Base-by-base conservation (phyloP, 1,139 yeast species). In the Pichia sp. region DNA sequence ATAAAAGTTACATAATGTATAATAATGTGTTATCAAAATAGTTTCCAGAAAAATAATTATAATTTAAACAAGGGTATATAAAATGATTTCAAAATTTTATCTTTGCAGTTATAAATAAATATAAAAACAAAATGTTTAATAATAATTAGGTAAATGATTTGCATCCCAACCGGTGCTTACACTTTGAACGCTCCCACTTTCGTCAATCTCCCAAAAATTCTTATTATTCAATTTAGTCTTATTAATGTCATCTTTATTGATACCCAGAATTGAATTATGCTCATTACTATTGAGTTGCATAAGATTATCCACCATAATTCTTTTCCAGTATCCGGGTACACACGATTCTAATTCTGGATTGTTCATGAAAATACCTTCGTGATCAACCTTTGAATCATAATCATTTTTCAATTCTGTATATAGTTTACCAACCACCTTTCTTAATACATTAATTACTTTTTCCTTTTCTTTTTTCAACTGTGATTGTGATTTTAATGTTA, bases 271-370 rank as follows among this genome's bases (percentile, higher is more conserved):
- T 6, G 27, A 27, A 11, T 43, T 51, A 8, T 43, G 41, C 6
- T 40, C 44, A 26, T 39, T 20, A 16, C 30, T 54, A 11, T 32
- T 32, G 9, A 57, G 51, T 2, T 54, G 55, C 3, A 54, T 42
- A 29, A 59, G 44, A 24, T 60, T 57, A 11, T 55, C 55, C 20
- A 60, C 51, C 44, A 61, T 59, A 9, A 59, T 41, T 47, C 55
- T 54, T 40, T 58, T 58, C 53, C 62, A 52, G 42, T 55, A 60
- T 9, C 56, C 45, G 3, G 65, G 65, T 4, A 61, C 54, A 40
- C 56, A 61, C 20, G 57, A 55, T 40, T 63, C 61, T n/a, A 63
- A 50, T 15, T 56, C 56, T 32, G 61, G 60, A 46, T 63, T 63
- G 47, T 56, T 56, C 60, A 61, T 53, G 37, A 57, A 48, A 11